Conservation (phyloP, 768 basidiomycete species). For the Termitomyces sp. region DNA sequence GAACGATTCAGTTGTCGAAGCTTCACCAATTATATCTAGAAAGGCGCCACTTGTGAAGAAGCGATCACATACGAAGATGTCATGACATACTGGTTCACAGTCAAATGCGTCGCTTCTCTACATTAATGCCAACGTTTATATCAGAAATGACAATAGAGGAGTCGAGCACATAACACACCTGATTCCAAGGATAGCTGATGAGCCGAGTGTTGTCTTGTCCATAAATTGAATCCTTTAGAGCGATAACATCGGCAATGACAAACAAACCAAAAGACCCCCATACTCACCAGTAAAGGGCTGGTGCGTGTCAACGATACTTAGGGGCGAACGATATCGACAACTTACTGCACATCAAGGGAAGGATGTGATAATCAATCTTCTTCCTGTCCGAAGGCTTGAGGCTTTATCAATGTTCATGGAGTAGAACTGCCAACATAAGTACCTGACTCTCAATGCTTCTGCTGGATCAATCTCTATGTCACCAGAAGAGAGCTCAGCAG, state of each 20-base stretch:
- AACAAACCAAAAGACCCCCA: too few relatives aligned
- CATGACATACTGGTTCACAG: constrained; percentile 55
- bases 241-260: not conserved
- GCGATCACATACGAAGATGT: not conserved
- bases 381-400: constrained; percentile 23
- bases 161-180: constrained; percentile 27
- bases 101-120: constrained; percentile 59
- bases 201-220: constrained; percentile 73
- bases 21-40: constrained; percentile 59
- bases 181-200: constrained; percentile 68
- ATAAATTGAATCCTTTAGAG: constrained; percentile 66
- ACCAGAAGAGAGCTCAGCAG: constrained; percentile 52
- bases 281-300: constrained; percentile 55
- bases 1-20: not conserved
- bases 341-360: constrained; percentile 73
- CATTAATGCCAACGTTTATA: not conserved
- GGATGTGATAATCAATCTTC: constrained; percentile 66
- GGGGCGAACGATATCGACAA: not conserved
- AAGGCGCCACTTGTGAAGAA: not conserved
- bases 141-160: not conserved
- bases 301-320: not conserved
- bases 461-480: constrained; percentile 44
- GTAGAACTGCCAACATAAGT: constrained; percentile 8
- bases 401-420: not conserved
- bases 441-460: constrained; percentile 54